phyloP scores from a whole-genome alignment of 164 flowering plant species.

The Liriodendron chinense region DNA sequence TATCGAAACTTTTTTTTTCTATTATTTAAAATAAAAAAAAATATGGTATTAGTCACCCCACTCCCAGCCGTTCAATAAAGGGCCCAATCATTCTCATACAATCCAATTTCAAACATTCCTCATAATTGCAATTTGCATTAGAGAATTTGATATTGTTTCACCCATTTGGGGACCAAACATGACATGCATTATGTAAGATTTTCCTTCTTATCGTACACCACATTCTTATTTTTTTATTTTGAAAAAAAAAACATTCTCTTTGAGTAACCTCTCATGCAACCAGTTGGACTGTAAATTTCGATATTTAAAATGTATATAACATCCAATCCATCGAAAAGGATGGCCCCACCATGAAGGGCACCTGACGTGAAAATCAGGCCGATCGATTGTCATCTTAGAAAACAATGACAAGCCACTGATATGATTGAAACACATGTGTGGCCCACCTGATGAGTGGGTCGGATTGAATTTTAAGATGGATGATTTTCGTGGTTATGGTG shows the following conservation, averaged over 20 bases:
- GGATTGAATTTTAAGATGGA: neutral
- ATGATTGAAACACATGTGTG: no score
- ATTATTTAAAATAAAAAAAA: no score
- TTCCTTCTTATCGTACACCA: neutral
- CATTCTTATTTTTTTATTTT: no score
- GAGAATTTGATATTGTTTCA: conserved; percentile 5
- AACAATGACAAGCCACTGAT: no score
- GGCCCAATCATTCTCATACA: conserved; percentile 10
- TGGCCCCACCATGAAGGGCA: neutral
- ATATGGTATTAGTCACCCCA: neutral
- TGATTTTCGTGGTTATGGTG: neutral
- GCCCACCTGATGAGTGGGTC: no score
- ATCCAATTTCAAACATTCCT: conserved; percentile 8
- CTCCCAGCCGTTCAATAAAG: conserved; percentile 16
- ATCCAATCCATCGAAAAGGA: neutral
- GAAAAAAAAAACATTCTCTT: neutral
- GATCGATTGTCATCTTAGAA: no score
- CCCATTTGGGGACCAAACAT: conserved; percentile 7
- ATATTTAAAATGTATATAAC: neutral
- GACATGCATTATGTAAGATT: no score
- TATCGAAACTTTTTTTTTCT: no score
- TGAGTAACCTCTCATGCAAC: no score
- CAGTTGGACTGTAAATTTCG: no score
- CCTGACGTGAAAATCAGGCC: no score
- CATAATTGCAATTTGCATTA: conserved; percentile 5